Percentiles rank a stretch among this genome's conserved stretches.
These are phyloP conservation scores for Phytophthora uliginosa DNA, from an alignment of 352 stramenopile species.

Conservation along the genomic window DNA sequence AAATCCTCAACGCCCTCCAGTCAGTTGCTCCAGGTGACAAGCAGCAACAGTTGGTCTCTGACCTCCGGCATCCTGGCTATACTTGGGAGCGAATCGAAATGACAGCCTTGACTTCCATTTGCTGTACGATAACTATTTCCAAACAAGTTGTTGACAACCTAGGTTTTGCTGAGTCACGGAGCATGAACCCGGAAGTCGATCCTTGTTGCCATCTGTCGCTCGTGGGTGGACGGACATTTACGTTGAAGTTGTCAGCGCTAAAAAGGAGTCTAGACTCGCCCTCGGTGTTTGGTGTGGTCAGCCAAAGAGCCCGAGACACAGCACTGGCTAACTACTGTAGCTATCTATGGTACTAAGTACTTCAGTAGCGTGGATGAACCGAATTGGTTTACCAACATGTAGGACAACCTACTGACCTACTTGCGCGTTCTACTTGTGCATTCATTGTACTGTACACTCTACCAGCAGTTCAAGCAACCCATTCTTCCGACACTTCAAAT, in stretches of 20 bases:
- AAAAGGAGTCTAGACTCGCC: not conserved
- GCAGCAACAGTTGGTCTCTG: not conserved
- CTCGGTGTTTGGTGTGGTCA: not conserved
- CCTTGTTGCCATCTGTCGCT: not conserved
- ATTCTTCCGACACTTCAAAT: not conserved
- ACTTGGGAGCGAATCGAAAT: not conserved
- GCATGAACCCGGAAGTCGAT: no score
- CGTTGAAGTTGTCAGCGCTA: not conserved
- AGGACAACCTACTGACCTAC: no score
- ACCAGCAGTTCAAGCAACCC: not conserved
- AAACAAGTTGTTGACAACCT: no score
- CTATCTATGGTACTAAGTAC: no score
- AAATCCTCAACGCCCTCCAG: not conserved
- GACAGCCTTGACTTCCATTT: no score
- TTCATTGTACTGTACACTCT: no score
- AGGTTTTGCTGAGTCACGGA: no score
- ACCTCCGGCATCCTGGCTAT: not conserved
- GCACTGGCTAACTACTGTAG: no score
- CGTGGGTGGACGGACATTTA: not conserved
- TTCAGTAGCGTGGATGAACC: no score
- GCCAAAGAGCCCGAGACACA: not conserved
- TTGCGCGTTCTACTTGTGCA: no score
- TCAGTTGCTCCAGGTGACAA: slow-evolving; percentile 1
- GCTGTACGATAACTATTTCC: no score
- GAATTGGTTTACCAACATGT: no score